phyloP scores from a whole-genome alignment of 2,329 filamentous ascomycete species.

The Colletotrichum coccodes region DNA sequence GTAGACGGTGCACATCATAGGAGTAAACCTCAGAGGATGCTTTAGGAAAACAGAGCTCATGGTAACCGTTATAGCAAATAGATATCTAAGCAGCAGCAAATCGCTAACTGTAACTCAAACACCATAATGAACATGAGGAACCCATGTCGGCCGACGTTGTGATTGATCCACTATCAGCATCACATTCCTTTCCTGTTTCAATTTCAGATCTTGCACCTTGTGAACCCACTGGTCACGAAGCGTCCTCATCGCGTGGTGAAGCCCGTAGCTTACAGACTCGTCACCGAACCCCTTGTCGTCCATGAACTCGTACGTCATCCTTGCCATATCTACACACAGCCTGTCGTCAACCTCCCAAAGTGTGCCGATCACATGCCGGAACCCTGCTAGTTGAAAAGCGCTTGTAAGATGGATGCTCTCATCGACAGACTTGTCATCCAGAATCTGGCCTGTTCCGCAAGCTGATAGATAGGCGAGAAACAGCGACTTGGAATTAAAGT shows the following conservation, averaged over 20 bases:
- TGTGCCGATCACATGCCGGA: conserved; percentile 52
- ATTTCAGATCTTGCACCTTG: neutral
- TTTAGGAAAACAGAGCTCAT: too few species aligned
- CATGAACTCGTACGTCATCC: conserved; percentile 37
- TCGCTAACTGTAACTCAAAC: neutral
- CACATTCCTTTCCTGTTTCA: neutral
- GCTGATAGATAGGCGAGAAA: conserved; percentile 52
- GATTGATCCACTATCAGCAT: neutral
- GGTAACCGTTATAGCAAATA: too few species aligned
- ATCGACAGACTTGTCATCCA: conserved; percentile 40
- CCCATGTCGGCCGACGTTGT: neutral
- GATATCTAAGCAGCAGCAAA: neutral
- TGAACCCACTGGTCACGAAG: conserved; percentile 5
- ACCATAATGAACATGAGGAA: conserved; percentile 16
- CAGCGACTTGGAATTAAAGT: conserved; percentile 33
- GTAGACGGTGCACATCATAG: too few species aligned
- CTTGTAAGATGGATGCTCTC: conserved; percentile 42
- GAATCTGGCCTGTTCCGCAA: conserved; percentile 43
- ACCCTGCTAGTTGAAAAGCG: conserved; percentile 50
- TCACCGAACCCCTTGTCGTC: conserved; percentile 4
- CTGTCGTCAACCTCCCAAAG: conserved; percentile 50
- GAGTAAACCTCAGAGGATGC: too few species aligned
- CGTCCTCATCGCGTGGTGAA: conserved; percentile 14
- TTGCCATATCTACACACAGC: conserved; percentile 43
- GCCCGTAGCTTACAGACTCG: conserved; percentile 10